A percentile compares a stretch with the other conserved stretches of the same genome.
Evolutionary conservation across 306 rosid species (phyloP).

Genomic region (Fragaria ananassa): DNA sequence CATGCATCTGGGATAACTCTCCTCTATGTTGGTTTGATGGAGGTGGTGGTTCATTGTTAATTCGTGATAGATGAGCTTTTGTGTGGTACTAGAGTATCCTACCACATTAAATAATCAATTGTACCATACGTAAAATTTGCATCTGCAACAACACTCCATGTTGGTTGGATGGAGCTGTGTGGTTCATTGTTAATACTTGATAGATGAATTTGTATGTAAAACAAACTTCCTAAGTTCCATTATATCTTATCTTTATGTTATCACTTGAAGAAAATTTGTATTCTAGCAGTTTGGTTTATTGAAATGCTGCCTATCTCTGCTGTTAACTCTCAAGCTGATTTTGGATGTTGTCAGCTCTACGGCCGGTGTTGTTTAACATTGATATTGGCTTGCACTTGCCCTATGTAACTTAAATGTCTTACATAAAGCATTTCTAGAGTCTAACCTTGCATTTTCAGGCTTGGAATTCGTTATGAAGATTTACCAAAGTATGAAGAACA

Average conservation of each 20-base stretch:
- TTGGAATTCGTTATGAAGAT: slow-evolving; percentile 68
- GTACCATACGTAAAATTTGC: neutral
- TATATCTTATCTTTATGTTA: neutral
- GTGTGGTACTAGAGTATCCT: neutral
- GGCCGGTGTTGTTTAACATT: neutral
- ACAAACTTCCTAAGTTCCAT: neutral
- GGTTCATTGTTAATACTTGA: neutral
- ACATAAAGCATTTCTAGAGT: neutral
- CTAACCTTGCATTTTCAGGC: slow-evolving; percentile 34
- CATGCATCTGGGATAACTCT: neutral
- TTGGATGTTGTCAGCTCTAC: neutral
- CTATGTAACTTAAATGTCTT: neutral
- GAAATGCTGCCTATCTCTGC: neutral
- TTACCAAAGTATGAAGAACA: slow-evolving; percentile 80
- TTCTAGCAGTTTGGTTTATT: neutral
- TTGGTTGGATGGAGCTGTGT: neutral
- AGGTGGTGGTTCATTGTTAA: neutral
- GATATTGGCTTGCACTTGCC: neutral
- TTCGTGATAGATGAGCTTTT: neutral
- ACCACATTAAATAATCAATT: neutral
- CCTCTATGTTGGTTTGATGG: neutral
- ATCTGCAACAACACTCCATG: neutral
- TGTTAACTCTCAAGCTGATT: neutral
- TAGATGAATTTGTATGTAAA: neutral
- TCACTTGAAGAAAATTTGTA: neutral